Base-by-base conservation (phyloP, 129 eudicot genomes). In the Arctium minus region DNA sequence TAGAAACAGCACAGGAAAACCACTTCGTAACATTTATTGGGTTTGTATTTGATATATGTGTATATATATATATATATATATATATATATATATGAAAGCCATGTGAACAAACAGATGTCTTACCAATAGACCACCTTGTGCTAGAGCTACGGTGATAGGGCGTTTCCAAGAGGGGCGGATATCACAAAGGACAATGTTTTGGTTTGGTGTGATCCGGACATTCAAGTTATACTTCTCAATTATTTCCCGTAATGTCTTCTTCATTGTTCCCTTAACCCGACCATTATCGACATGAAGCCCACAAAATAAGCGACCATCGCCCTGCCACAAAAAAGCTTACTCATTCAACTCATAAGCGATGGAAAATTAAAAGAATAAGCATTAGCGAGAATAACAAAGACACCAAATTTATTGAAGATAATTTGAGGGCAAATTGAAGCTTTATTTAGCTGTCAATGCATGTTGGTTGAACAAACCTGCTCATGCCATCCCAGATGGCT, bases 231-330 rank as follows among this genome's bases (percentile, higher is more conserved):
- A 93, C 86, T 93, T 96, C 86, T 96, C 97, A 87, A 96, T 93
- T 27, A 93, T 76, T 85, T 91, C 97, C 86, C 99, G 84, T 44
- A 96, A 86, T 22, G 95, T 89, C 83, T 17, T 89, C 90, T 96
- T 96, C 94, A 92, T 90, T 36, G 22, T 8, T 60, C 99, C 99
- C 83, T 96, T 91, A 56, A 96, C 78, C 39, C 99, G 89, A n/a
- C 99, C 99, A 89, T 62, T 96, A 78, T 93, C 97, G 78, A 96
- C 98, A 89, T 96, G 97, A n/a, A 96, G 91, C 76, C 99, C 99
- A 86, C 97, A 96, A 90, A 85, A 96, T 81, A 93, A 88, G 73
- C 91, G 82, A 65, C 98, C 99, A 87, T 96, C 98, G 46, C 99
- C 98, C 99, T 96, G 89, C 74, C 78, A 84, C 72, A 82, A 22